Percentiles rank a stretch among this genome's conserved stretches.
phyloP scores from a whole-genome alignment of 495 filamentous ascomycete genomes.

The Hypoxylon fuscum region DNA sequence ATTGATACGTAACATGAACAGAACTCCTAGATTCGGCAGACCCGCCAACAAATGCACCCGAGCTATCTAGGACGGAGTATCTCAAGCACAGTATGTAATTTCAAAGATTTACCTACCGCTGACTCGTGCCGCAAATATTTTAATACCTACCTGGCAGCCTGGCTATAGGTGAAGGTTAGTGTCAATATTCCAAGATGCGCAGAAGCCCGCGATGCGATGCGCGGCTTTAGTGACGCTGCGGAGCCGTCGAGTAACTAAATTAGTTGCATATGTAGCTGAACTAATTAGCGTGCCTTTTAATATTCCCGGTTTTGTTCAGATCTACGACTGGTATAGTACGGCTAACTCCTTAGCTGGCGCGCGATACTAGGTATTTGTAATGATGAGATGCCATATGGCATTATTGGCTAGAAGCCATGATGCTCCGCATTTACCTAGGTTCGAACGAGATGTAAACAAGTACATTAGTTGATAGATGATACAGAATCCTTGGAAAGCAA shows the following conservation, averaged over 20 bases:
- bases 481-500: conserved; percentile 5
- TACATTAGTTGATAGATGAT: conserved; percentile 20
- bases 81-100: not conserved
- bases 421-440: too few species aligned
- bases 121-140: not conserved
- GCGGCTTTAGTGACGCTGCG: conserved; percentile 4
- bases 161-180: too few species aligned
- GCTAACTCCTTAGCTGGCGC: conserved; percentile 8
- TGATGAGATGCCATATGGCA: not conserved
- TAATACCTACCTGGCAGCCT: not conserved
- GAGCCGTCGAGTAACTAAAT: conserved; percentile 28
- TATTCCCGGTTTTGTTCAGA: conserved; percentile 22
- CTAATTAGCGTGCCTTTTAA: conserved; percentile 15
- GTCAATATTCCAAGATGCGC: too few species aligned
- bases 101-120: not conserved
- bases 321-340: conserved; percentile 8
- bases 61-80: not conserved
- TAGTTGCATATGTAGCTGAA: conserved; percentile 17
- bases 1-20: not conserved
- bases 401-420: conserved; percentile 8
- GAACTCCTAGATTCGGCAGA: not conserved
- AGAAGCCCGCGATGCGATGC: too few species aligned
- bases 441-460: conserved; percentile 9
- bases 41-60: not conserved
- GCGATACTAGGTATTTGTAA: conserved; percentile 18